Percentiles rank a stretch among this genome's conserved stretches.
Conservation (phyloP, 306 rosid genomes). For the Castanea mollissima region DNA sequence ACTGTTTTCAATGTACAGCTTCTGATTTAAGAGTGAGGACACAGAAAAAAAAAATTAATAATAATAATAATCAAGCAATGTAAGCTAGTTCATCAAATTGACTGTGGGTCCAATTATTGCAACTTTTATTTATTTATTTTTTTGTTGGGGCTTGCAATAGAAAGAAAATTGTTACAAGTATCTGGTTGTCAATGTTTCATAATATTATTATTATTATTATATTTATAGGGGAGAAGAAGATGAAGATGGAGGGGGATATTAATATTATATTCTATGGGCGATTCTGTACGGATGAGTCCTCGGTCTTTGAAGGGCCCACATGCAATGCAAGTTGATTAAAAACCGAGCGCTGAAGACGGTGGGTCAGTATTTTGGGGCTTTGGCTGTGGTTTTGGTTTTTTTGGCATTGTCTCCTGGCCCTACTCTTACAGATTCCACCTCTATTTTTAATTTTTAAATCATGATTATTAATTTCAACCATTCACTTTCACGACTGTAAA, state of each 20-base stretch:
- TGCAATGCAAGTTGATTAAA: slow-evolving; percentile 42
- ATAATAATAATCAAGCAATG: no score
- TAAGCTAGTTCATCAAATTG: no score
- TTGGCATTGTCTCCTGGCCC: slow-evolving; percentile 2
- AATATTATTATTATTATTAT: not conserved
- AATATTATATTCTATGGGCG: not conserved
- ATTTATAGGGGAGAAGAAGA: not conserved
- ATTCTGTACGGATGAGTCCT: slow-evolving; percentile 54
- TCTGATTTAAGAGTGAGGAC: no score
- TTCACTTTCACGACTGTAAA: no score
- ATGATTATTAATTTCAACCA: not conserved
- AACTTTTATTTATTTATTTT: no score
- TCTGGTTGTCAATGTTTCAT: no score
- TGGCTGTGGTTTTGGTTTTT: slow-evolving; percentile 6
- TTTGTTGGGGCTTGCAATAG: no score
- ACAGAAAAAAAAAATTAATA: no score
- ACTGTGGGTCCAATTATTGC: no score
- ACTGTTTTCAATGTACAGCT: no score
- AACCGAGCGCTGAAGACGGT: slow-evolving; percentile 40
- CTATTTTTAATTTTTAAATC: slow-evolving; percentile 10
- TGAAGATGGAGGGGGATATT: not conserved
- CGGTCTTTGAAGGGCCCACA: slow-evolving; percentile 29
- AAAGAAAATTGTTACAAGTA: no score
- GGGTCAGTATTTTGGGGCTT: slow-evolving; percentile 22
- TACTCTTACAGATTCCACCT: not conserved